Conservation (phyloP, 2,329 filamentous ascomycete genomes). For the Orbilia quercus region DNA sequence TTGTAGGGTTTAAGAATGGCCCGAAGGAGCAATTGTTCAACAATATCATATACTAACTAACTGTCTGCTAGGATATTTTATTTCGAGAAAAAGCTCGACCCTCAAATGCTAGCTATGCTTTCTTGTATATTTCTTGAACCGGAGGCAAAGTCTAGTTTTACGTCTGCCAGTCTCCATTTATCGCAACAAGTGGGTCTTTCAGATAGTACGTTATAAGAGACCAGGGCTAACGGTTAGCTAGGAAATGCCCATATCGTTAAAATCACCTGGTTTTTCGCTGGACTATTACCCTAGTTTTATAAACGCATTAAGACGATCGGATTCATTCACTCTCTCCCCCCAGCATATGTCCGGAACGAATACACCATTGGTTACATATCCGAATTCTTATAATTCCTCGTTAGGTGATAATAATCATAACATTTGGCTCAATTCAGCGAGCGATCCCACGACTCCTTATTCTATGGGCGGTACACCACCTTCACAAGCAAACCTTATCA, state of each 20-base stretch:
- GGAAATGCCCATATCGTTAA: conserved; percentile 73
- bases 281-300: conserved; percentile 74
- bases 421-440: conserved; percentile 59
- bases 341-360: conserved; percentile 64
- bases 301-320: conserved; percentile 71
- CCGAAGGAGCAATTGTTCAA: too few species aligned
- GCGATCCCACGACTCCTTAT: conserved; percentile 66
- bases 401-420: conserved; percentile 43
- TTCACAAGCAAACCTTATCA: conserved; percentile 30
- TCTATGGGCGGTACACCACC: conserved; percentile 59
- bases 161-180: conserved; percentile 70
- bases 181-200: conserved; percentile 63
- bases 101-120: conserved; percentile 78
- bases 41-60: too few species aligned
- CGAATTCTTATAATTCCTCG: conserved; percentile 59
- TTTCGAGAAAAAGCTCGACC: conserved; percentile 72
- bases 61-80: conserved; percentile 65
- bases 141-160: conserved; percentile 68
- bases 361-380: conserved; percentile 59
- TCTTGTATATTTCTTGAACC: conserved; percentile 76
- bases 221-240: conserved; percentile 58
- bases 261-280: conserved; percentile 74
- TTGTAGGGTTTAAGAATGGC: conserved; percentile 63
- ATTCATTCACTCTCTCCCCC: conserved; percentile 68
- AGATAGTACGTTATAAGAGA: neutral